A percentile compares a stretch with the other conserved stretches of the same genome.
Conservation (phyloP, 1,139 yeast genomes). For the Geotrichum carabidarum region DNA sequence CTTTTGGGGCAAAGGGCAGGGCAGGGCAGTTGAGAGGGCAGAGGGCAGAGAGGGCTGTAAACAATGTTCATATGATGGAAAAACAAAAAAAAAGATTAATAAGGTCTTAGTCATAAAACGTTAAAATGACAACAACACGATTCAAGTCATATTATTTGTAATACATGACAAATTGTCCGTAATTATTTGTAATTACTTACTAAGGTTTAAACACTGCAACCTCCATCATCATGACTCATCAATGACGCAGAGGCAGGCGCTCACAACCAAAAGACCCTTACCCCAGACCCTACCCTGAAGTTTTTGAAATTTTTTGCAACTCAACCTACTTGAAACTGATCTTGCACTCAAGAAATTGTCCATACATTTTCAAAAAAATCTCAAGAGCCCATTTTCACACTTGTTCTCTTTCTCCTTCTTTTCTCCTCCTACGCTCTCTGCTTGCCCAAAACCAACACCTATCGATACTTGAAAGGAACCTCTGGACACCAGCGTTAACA, state of each 20-base stretch:
- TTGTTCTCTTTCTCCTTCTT: slow-evolving; percentile 2
- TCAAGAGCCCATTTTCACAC: not conserved
- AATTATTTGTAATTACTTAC: no score
- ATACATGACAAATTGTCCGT: no score
- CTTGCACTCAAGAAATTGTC: not conserved
- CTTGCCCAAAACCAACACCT: not conserved
- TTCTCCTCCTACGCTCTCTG: not conserved
- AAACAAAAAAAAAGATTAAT: no score
- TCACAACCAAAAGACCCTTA: not conserved
- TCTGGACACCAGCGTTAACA: not conserved
- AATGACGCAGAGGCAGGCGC: no score
- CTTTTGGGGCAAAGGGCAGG: not conserved
- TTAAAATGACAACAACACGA: no score
- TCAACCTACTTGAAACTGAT: not conserved
- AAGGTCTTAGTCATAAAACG: no score
- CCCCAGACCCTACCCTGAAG: not conserved
- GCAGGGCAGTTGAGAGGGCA: no score
- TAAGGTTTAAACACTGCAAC: no score
- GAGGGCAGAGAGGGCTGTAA: no score
- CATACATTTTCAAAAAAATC: not conserved
- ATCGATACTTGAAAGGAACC: not conserved
- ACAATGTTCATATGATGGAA: no score
- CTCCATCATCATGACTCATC: no score
- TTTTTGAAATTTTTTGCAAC: slow-evolving; percentile 1
- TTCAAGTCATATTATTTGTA: no score